Percentiles rank a stretch among this genome's conserved stretches.
Evolutionary conservation across 177 flowering plant species (phyloP).

Genomic region (Tripterygium wilfordii): DNA sequence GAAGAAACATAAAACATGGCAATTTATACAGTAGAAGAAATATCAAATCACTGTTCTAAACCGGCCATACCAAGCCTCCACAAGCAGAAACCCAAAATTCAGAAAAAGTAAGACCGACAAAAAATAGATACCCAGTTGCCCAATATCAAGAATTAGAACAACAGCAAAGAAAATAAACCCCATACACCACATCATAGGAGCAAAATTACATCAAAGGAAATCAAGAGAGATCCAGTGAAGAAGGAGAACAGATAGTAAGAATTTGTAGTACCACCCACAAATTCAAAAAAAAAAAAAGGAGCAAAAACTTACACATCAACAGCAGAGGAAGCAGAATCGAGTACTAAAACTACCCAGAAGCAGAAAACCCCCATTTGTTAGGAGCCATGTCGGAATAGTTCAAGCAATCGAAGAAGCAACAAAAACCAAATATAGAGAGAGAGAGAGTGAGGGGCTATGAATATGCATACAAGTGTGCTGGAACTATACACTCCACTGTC

Average conservation of each 20-base stretch:
- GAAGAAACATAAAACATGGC: no score
- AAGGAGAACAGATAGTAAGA: background rate
- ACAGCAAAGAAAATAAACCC: no score
- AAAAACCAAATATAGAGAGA: conserved; percentile 6
- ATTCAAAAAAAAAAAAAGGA: conserved; percentile 4
- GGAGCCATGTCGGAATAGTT: conserved; percentile 34
- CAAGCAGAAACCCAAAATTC: no score
- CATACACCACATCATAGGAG: no score
- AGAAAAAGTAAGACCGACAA: no score
- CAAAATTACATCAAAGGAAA: background rate
- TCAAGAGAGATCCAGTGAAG: background rate
- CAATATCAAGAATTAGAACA: no score
- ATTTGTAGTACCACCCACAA: background rate
- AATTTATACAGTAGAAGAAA: no score
- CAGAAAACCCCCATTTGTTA: conserved; percentile 24
- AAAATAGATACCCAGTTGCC: no score
- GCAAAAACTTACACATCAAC: background rate
- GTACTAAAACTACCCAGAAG: conserved; percentile 9
- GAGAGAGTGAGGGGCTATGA: conserved; percentile 13
- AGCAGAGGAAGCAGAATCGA: conserved; percentile 13
- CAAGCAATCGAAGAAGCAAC: conserved; percentile 13
- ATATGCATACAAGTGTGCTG: conserved; percentile 26
- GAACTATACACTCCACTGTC: conserved; percentile 27
- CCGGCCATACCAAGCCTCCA: no score
- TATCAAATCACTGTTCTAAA: no score